phyloP scores from a whole-genome alignment of 2,329 filamentous ascomycete species.

The Trichophyton mentagrophytes region DNA sequence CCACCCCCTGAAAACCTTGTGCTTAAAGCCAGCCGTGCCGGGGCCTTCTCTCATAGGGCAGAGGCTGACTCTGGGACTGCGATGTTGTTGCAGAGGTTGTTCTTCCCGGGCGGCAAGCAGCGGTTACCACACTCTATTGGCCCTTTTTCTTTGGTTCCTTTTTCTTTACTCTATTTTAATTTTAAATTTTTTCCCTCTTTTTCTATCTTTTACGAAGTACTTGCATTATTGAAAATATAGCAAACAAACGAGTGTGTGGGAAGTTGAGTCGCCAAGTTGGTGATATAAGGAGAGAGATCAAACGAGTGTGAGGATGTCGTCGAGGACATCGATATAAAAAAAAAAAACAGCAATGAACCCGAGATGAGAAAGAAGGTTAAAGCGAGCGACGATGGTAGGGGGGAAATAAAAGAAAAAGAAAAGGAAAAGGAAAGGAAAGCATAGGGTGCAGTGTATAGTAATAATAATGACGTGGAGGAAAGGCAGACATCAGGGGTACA shows the following conservation, averaged over 20 bases:
- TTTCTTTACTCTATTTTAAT: too few relatives aligned
- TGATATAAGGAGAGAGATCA: neutral
- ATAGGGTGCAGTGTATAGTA: neutral
- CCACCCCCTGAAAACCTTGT: slow-evolving; percentile 1
- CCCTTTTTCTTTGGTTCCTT: neutral
- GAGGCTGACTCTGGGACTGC: neutral
- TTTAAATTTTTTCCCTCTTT: too few relatives aligned
- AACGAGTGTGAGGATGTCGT: neutral
- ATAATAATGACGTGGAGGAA: neutral
- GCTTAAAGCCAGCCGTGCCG: neutral
- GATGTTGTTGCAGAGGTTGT: too few relatives aligned
- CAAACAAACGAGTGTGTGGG: neutral
- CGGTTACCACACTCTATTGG: neutral
- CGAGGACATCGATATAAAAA: neutral
- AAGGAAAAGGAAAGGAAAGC: neutral
- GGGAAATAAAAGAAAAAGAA: neutral
- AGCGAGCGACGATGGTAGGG: neutral
- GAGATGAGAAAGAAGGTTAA: neutral
- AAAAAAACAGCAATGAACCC: neutral
- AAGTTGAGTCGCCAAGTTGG: neutral
- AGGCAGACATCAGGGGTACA: too few relatives aligned
- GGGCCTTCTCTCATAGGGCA: neutral
- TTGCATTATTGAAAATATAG: too few relatives aligned
- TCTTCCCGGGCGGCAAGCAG: neutral
- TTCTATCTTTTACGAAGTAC: too few relatives aligned